Evolutionary conservation across 768 basidiomycete genomes (phyloP), one percentile per base, ranked within the genome.

Genomic region (Boletus bicolor): DNA sequence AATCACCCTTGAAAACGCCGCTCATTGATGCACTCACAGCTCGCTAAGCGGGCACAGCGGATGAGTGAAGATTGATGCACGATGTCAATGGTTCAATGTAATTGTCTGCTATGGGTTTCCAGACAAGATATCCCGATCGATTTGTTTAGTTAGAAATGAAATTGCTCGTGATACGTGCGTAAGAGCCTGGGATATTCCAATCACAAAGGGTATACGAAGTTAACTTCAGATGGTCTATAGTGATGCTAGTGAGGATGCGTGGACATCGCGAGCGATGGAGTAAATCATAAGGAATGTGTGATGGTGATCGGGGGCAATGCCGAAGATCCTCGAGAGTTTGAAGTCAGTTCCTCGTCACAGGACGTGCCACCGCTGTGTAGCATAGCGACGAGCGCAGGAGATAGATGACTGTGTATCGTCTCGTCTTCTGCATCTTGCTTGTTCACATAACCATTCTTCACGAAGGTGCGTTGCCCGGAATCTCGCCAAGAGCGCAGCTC

Each of bases 31-130:
- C 24, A 51, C 42, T 54, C 44, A n/a, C 44, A 92, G 90, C 71
- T 92, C 53, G 89, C 89, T 21, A 89, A 78, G 69, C 85, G 91
- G 26, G 89, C 90, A 1, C 89, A 92, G 68, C 78, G 75, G 64
- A 77, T 82, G 60, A 74, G 75, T 19, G 81, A 82, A 41, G 76
- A 79, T 50, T 76, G 76, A 61, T 73, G 47, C 63, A 38, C 12
- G 38, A 28, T 19, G 35, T 11, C 5, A 24, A 26, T 9, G 21
- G 35, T 21, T 49, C 12, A 8, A 19, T 11, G 38, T 44, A 34
- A 34, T 30, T 28, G 32, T 55, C 50, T 53, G 53, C 28, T 5
- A 19, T 44, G 42, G 39, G 44, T 49, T 51, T 39, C 44, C 12
- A 49, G 54, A 53, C 35, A 34, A 48, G 57, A 46, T 28, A 50